These are phyloP conservation scores for Physcomitrellopsis africana DNA, from an alignment of 225 moss, liverwort and hornwort genomes.

Conservation along the genomic window DNA sequence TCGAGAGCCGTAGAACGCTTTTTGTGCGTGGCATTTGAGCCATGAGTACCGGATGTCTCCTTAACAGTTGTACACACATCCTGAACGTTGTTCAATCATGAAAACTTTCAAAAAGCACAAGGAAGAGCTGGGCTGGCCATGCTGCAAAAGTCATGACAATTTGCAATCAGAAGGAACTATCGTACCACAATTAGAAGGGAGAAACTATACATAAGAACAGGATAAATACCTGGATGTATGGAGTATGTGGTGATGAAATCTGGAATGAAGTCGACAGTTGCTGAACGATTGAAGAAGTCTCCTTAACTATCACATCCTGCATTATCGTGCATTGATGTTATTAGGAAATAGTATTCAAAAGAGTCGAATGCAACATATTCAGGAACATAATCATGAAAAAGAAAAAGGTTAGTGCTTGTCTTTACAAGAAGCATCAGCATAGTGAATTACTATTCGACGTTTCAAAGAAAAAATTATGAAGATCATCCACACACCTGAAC, in stretches of 20 bases:
- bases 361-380: background rate
- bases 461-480: conserved; percentile 2
- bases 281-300: conserved; percentile 52
- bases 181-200: background rate
- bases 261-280: conserved; percentile 63
- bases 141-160: too few species aligned
- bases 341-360: background rate
- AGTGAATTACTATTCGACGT: background rate
- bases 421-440: background rate
- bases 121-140: too few species aligned
- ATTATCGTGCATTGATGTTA: conserved; percentile 5
- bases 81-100: conserved; percentile 26
- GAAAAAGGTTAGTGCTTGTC: background rate
- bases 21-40: conserved; percentile 17
- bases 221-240: conserved; percentile 34
- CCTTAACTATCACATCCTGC: conserved; percentile 64
- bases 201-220: background rate
- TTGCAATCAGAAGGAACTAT: background rate
- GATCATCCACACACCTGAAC: conserved; percentile 51
- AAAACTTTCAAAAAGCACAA: too few species aligned
- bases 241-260: conserved; percentile 58
- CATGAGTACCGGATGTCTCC: conserved; percentile 40
- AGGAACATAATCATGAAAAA: conserved; percentile 13
- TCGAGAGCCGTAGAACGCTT: conserved; percentile 2
- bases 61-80: conserved; percentile 63